Conservation (phyloP, 805 yeast species). For the Ogataea haglerorum region DNA sequence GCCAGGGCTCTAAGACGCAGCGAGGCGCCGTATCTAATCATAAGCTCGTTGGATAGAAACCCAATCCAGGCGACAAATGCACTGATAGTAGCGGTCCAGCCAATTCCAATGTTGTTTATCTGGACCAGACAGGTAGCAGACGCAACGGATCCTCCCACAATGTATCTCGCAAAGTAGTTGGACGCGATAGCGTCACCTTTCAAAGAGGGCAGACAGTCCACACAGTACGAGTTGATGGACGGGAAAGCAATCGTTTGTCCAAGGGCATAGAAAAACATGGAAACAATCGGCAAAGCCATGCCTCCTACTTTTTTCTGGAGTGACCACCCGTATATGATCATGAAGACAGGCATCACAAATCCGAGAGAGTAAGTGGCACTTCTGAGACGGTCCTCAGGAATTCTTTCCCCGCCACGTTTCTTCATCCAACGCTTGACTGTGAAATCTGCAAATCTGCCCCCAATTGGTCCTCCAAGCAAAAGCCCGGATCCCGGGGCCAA, state of each 20-base stretch:
- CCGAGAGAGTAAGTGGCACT: slow-evolving; percentile 40
- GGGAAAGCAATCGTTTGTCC: slow-evolving; percentile 54
- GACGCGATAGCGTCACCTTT: slow-evolving; percentile 55
- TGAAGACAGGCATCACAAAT: slow-evolving; percentile 42
- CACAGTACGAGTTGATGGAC: slow-evolving; percentile 53
- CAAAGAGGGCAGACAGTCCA: slow-evolving; percentile 53
- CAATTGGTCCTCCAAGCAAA: slow-evolving; percentile 45
- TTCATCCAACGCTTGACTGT: slow-evolving; percentile 42
- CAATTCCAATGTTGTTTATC: slow-evolving; percentile 48
- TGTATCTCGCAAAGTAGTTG: slow-evolving; percentile 48
- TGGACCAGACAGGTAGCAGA: slow-evolving; percentile 47
- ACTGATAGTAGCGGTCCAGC: slow-evolving; percentile 52
- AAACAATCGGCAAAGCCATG: slow-evolving; percentile 49
- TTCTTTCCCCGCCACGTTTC: slow-evolving; percentile 39
- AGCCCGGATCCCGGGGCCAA: slow-evolving; percentile 58
- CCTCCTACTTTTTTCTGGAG: slow-evolving; percentile 50
- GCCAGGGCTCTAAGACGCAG: slow-evolving; percentile 27
- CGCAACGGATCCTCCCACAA: slow-evolving; percentile 47
- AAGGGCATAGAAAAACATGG: slow-evolving; percentile 46
- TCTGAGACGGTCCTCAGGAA: slow-evolving; percentile 52
- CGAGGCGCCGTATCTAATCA: slow-evolving; percentile 40
- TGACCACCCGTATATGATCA: slow-evolving; percentile 53
- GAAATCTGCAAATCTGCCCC: slow-evolving; percentile 52
- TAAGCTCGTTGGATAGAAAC: slow-evolving; percentile 28
- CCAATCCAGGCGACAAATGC: slow-evolving; percentile 43